A percentile compares a stretch with the other conserved stretches of the same genome.
These are phyloP conservation scores for Baudoinia panamericana DNA, from an alignment of 495 filamentous ascomycete species.

Conservation along the genomic window DNA sequence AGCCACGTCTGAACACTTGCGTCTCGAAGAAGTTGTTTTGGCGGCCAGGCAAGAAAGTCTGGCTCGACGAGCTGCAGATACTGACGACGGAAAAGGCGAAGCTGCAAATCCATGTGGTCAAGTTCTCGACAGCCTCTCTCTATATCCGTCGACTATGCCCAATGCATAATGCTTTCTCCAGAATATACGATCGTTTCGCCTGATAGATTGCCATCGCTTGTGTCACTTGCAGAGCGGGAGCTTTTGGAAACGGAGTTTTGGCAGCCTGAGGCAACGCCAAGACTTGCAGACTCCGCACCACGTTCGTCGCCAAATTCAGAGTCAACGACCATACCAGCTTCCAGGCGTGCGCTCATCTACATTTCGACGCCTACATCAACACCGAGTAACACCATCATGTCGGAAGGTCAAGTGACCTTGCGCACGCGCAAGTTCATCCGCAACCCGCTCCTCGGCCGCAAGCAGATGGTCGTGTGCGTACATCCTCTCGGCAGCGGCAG, in stretches of 20 bases:
- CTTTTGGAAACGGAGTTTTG: too few relatives aligned
- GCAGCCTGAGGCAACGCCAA: too few relatives aligned
- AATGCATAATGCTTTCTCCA: too few relatives aligned
- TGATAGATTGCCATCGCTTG: too few relatives aligned
- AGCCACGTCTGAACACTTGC: slow-evolving; percentile 47
- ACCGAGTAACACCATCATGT: slow-evolving; percentile 44
- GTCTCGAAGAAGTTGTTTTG: slow-evolving; percentile 37
- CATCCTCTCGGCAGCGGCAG: slow-evolving; percentile 13
- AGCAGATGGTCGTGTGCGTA: slow-evolving; percentile 99
- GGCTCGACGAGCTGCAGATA: slow-evolving; percentile 56
- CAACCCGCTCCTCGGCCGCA: slow-evolving; percentile 94
- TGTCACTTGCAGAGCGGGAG: too few relatives aligned
- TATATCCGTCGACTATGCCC: too few relatives aligned
- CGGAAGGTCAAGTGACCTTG: slow-evolving; percentile 85
- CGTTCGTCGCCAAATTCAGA: too few relatives aligned
- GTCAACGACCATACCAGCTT: slow-evolving; percentile 8
- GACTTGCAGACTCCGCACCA: too few relatives aligned
- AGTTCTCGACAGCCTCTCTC: too few relatives aligned
- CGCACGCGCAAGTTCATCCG: slow-evolving; percentile 99
- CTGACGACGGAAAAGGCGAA: slow-evolving; percentile 42
- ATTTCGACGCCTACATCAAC: slow-evolving; percentile 6
- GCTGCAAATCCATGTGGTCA: slow-evolving; percentile 21
- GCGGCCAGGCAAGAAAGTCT: slow-evolving; percentile 42
- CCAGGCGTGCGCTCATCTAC: slow-evolving; percentile 13
- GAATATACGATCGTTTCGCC: too few relatives aligned